phyloP scores from a whole-genome alignment of 2,329 filamentous ascomycete species.

The Colletotrichum liaoningense region DNA sequence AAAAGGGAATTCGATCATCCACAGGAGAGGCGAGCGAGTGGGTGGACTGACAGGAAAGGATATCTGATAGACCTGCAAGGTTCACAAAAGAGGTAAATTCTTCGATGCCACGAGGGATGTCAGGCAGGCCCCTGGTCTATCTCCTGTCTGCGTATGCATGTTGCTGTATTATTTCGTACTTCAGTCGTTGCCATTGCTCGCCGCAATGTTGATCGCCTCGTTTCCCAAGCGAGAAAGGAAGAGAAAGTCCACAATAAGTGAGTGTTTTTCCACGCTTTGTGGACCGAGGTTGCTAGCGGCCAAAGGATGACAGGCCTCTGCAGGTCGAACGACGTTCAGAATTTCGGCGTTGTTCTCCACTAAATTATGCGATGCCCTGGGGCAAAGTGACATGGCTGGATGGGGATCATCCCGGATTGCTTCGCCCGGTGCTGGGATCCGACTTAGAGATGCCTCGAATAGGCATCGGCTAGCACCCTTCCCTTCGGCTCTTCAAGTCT shows the following conservation, averaged over 20 bases:
- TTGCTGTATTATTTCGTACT: not conserved
- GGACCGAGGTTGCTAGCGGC: slow-evolving; percentile 23
- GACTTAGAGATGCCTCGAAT: not conserved
- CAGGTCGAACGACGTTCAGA: slow-evolving; percentile 10
- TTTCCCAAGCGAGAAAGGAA: not conserved
- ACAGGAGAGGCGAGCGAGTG: not conserved
- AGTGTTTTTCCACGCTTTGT: slow-evolving; percentile 7
- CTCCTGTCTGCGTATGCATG: not conserved
- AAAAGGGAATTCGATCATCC: not conserved
- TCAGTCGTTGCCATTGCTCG: not conserved
- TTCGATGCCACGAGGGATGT: slow-evolving; percentile 17
- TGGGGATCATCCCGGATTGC: slow-evolving; percentile 20
- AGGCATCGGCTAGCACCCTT: not conserved
- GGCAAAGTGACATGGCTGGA: not conserved
- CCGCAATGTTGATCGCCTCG: slow-evolving; percentile 1
- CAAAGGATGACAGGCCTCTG: not conserved
- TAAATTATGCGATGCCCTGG: not conserved
- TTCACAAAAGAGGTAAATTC: slow-evolving; percentile 1
- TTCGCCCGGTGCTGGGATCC: not conserved
- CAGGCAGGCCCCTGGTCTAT: not conserved
- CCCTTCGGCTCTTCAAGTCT: not conserved
- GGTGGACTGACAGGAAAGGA: not conserved
- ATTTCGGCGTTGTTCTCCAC: slow-evolving; percentile 18
- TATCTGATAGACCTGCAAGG: not conserved
- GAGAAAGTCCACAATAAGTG: not conserved